These are phyloP conservation scores for Clarireedia hainanense DNA, from an alignment of 2,329 filamentous ascomycete species.

Conservation along the genomic window DNA sequence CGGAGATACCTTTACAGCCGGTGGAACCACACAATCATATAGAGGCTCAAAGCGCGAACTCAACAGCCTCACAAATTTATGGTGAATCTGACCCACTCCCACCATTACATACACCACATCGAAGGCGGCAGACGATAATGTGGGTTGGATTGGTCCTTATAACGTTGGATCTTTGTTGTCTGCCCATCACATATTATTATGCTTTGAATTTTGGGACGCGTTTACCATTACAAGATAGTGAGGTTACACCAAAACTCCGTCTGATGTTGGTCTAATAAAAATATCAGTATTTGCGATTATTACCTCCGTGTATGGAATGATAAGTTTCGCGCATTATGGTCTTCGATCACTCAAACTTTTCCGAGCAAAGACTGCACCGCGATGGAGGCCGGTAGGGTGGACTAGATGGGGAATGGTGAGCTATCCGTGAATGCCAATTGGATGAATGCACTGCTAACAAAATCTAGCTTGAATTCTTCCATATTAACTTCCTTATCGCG, in stretches of 20 bases:
- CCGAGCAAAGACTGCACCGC: constrained; percentile 11
- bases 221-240: constrained; percentile 21
- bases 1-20: not conserved
- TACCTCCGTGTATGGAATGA: constrained; percentile 22
- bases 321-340: constrained; percentile 23
- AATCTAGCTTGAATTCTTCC: constrained; percentile 19
- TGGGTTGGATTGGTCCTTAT: constrained; percentile 14
- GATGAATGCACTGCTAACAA: not conserved
- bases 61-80: not conserved
- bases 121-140: constrained; percentile 15
- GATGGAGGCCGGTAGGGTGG: constrained; percentile 24
- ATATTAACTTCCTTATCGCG: constrained; percentile 21
- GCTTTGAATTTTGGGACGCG: constrained; percentile 22
- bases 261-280: not conserved
- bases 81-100: constrained; percentile 15
- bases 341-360: constrained; percentile 22
- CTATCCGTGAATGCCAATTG: not conserved
- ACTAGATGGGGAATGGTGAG: constrained; percentile 24
- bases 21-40: not conserved
- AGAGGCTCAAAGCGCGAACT: not conserved
- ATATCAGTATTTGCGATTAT: constrained; percentile 22
- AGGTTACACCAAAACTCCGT: not conserved
- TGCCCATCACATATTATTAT: constrained; percentile 25
- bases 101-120: constrained; percentile 21
- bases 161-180: constrained; percentile 19